Evolutionary conservation across 352 stramenopile genomes (phyloP).

Genomic region (Phytophthora citrophthora): DNA sequence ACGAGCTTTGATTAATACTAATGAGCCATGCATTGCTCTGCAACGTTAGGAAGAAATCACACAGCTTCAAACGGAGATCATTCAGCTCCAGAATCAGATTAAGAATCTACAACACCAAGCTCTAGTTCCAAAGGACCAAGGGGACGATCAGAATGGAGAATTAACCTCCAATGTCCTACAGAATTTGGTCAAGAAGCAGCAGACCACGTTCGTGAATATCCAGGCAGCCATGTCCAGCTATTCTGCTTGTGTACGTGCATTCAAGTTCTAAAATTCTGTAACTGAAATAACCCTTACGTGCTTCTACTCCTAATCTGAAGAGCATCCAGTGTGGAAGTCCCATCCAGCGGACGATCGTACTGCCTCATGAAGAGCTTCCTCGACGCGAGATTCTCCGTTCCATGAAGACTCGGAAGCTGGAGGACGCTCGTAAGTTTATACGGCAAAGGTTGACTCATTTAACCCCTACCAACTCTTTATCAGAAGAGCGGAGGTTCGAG

Average conservation of each 20-base stretch:
- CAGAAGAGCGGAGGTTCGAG: slow-evolving; percentile 31
- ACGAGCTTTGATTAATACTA: background rate
- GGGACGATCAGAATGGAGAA: slow-evolving; percentile 1
- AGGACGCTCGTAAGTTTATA: slow-evolving; percentile 20
- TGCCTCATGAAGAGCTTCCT: slow-evolving; percentile 17
- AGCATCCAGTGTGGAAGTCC: slow-evolving; percentile 30
- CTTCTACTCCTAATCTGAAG: slow-evolving; percentile 2
- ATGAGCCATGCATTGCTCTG: background rate
- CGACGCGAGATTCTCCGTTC: slow-evolving; percentile 12
- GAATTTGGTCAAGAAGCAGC: slow-evolving; percentile 26
- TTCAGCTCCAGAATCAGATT: slow-evolving; percentile 21
- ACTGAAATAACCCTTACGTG: background rate
- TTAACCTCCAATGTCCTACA: slow-evolving; percentile 22
- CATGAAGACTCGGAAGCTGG: slow-evolving; percentile 24
- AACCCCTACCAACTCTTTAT: slow-evolving; percentile 20
- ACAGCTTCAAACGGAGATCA: slow-evolving; percentile 15
- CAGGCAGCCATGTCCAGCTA: slow-evolving; percentile 30
- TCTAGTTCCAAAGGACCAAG: slow-evolving; percentile 10
- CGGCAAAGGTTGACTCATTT: slow-evolving; percentile 11
- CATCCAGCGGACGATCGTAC: slow-evolving; percentile 25
- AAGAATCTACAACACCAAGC: slow-evolving; percentile 22
- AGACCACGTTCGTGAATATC: slow-evolving; percentile 24
- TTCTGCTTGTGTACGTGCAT: slow-evolving; percentile 21
- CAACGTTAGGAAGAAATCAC: slow-evolving; percentile 27
- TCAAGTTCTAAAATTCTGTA: background rate